Conservation (phyloP, 768 basidiomycete genomes). For the Kwoniella bestiolae region DNA sequence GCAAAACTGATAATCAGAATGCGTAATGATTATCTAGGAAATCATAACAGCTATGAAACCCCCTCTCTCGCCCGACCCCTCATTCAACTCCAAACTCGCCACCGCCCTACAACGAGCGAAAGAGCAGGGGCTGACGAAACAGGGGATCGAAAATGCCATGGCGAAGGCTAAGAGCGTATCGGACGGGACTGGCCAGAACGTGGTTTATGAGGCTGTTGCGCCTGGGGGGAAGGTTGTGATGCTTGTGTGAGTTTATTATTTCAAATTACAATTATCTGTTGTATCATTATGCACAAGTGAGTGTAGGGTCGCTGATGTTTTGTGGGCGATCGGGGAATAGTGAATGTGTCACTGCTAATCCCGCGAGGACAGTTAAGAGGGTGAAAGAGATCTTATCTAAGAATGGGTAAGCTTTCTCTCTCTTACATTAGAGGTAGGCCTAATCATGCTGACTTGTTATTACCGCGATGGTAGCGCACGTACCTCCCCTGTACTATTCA, state of each 20-base stretch:
- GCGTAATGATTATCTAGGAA: conserved; percentile 34
- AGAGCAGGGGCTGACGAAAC: conserved; percentile 48
- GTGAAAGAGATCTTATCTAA: conserved; percentile 49
- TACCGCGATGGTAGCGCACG: conserved; percentile 37
- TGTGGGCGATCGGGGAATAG: conserved; percentile 24
- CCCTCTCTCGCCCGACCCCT: conserved; percentile 44
- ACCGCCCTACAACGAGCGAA: conserved; percentile 46
- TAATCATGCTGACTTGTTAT: background rate
- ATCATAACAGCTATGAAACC: conserved; percentile 47
- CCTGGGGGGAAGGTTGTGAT: conserved; percentile 49
- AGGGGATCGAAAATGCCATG: conserved; percentile 48
- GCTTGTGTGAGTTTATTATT: conserved; percentile 47
- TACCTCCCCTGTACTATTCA: conserved; percentile 47
- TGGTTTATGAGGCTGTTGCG: conserved; percentile 53
- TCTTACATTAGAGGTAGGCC: background rate
- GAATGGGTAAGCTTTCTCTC: conserved; percentile 32
- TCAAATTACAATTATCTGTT: background rate
- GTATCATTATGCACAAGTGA: too few species aligned
- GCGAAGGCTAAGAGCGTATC: conserved; percentile 34
- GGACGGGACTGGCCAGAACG: conserved; percentile 48
- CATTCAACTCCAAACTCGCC: conserved; percentile 43
- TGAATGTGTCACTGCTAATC: conserved; percentile 52
- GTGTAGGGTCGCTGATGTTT: background rate
- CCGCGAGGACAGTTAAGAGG: conserved; percentile 39
- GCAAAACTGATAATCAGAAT: too few species aligned